phyloP scores from a whole-genome alignment of 192 early-diverging fungal genomes.

The Umbelopsis isabellina region DNA sequence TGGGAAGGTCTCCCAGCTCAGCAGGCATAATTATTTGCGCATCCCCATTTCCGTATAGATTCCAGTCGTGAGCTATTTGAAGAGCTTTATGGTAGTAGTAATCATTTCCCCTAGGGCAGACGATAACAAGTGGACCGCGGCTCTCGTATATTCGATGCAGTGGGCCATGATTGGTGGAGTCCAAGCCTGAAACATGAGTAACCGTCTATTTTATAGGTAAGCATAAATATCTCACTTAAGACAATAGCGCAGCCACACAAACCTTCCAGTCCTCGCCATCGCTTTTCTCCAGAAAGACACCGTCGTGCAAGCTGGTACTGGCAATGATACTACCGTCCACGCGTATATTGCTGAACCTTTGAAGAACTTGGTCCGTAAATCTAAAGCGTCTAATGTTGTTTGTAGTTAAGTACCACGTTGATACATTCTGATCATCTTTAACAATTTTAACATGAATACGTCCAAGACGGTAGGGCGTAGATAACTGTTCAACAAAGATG shows the following conservation, averaged over 20 bases:
- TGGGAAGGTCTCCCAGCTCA: slow-evolving; percentile 55
- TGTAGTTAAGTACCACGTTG: not conserved
- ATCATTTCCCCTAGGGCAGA: slow-evolving; percentile 39
- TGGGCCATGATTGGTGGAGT: slow-evolving; percentile 63
- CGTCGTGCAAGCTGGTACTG: not conserved
- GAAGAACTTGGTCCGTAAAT: not conserved
- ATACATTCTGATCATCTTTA: not conserved
- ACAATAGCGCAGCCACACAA: too few relatives aligned
- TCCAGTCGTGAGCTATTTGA: slow-evolving; percentile 66
- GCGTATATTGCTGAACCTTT: not conserved
- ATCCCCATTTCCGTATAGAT: slow-evolving; percentile 64
- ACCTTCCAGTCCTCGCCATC: slow-evolving; percentile 6
- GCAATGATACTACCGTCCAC: not conserved
- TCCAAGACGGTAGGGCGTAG: slow-evolving; percentile 52
- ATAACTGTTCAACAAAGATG: slow-evolving; percentile 67
- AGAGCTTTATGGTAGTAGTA: slow-evolving; percentile 55
- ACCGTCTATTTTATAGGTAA: too few relatives aligned
- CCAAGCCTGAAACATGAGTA: too few relatives aligned
- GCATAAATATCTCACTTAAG: too few relatives aligned
- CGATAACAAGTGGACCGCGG: slow-evolving; percentile 53
- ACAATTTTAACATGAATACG: not conserved
- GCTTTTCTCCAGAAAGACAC: not conserved
- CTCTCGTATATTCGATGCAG: slow-evolving; percentile 46
- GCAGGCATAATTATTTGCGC: slow-evolving; percentile 50
- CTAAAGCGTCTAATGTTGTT: slow-evolving; percentile 17